Percentiles rank a stretch among this genome's conserved stretches.
phyloP scores from a whole-genome alignment of 2,329 filamentous ascomycete species.

The Neonectria ditissima region DNA sequence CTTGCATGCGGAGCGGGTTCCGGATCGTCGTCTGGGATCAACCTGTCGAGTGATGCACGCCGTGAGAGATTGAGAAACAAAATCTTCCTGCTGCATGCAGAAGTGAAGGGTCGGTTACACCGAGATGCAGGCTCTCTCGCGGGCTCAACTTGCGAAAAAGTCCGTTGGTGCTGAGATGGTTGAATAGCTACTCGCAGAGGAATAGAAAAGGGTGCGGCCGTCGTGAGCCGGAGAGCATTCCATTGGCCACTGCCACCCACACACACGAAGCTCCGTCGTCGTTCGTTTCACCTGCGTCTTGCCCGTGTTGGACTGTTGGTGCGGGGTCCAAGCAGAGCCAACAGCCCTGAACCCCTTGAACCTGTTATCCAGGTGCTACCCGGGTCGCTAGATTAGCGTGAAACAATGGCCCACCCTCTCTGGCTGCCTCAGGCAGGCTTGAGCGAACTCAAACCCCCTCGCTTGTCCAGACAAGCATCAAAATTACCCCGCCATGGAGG shows the following conservation, averaged over 20 bases:
- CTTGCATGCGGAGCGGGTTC: constrained; percentile 27
- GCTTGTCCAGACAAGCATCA: background rate
- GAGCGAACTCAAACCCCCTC: background rate
- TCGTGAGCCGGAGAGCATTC: background rate
- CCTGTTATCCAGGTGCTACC: constrained; percentile 10
- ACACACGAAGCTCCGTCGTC: background rate
- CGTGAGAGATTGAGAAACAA: constrained; percentile 8
- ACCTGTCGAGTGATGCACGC: constrained; percentile 13
- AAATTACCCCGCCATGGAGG: background rate
- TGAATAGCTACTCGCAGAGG: background rate
- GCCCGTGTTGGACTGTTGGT: constrained; percentile 9
- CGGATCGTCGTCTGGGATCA: constrained; percentile 35
- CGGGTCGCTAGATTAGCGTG: constrained; percentile 33
- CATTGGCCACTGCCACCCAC: background rate
- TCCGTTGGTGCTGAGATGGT: background rate
- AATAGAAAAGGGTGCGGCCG: background rate
- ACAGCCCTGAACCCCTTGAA: background rate
- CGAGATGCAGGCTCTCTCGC: background rate
- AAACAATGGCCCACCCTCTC: constrained; percentile 31
- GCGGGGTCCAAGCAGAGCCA: constrained; percentile 17
- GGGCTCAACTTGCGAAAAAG: background rate
- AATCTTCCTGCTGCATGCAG: background rate
- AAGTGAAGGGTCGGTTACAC: background rate
- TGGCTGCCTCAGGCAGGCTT: background rate
- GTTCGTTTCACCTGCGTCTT: constrained; percentile 27